phyloP scores from a whole-genome alignment of 2,329 filamentous ascomycete species.

The Aspergillus sp. region DNA sequence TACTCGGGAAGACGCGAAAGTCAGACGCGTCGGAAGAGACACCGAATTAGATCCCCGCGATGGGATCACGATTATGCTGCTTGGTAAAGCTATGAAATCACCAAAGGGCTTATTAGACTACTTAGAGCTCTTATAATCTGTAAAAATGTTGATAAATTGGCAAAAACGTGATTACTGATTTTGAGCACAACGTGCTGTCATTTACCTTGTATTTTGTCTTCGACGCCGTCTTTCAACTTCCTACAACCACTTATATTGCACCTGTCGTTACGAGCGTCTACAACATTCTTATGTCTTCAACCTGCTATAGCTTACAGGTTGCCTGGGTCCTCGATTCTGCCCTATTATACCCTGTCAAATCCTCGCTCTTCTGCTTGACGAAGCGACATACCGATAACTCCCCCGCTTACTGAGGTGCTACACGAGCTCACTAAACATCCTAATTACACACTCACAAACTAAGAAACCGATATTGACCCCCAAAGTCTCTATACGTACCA shows the following conservation, averaged over 20 bases:
- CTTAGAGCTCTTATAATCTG: too few relatives aligned
- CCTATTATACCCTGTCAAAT: neutral
- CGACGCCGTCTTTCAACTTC: neutral
- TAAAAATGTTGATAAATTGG: too few relatives aligned
- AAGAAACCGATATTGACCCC: neutral
- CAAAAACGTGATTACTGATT: too few relatives aligned
- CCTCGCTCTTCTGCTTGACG: neutral
- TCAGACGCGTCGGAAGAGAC: slow-evolving; percentile 19
- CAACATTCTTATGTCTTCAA: neutral
- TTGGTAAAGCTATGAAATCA: too few relatives aligned
- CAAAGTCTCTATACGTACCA: neutral
- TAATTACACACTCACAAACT: neutral
- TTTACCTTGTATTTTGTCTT: too few relatives aligned
- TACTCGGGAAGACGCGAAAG: slow-evolving; percentile 21
- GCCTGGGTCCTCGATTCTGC: neutral
- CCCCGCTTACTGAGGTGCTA: neutral
- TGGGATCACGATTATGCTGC: neutral
- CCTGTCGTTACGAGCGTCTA: neutral
- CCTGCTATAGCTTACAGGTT: neutral
- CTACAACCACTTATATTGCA: neutral
- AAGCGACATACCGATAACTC: neutral
- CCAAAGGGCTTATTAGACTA: neutral
- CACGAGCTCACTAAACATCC: neutral
- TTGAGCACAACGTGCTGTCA: too few relatives aligned
- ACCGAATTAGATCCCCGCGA: slow-evolving; percentile 8